A percentile compares a stretch with the other conserved stretches of the same genome.
Evolutionary conservation across 176 grass and related monocot species (phyloP).

Genomic region (Paspalum notatum): DNA sequence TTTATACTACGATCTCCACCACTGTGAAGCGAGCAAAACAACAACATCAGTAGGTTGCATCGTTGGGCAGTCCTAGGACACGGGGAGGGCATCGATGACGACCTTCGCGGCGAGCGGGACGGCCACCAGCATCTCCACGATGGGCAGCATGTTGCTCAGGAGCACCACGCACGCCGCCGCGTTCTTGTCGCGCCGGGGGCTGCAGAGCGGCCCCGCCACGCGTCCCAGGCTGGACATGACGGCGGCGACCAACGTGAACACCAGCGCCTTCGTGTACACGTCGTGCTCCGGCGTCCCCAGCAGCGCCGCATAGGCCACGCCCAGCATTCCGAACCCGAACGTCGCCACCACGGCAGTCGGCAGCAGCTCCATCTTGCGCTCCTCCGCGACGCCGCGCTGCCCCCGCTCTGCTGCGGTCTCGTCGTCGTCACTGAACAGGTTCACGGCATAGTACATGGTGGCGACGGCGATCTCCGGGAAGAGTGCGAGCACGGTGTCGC

Average conservation of each 20-base stretch:
- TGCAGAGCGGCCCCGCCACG: conserved; percentile 36
- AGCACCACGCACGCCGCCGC: conserved; percentile 29
- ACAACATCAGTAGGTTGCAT: no score
- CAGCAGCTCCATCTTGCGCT: conserved; percentile 24
- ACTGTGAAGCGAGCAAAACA: no score
- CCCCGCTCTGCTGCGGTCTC: not conserved
- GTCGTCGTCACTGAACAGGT: not conserved
- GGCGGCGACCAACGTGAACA: conserved; percentile 43
- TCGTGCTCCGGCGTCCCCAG: conserved; percentile 39
- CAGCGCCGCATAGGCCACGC: conserved; percentile 37
- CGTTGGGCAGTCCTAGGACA: not conserved
- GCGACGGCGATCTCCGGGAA: conserved; percentile 41
- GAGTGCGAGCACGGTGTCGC: conserved; percentile 29
- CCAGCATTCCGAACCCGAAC: conserved; percentile 50
- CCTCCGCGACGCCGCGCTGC: not conserved
- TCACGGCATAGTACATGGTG: conserved; percentile 28
- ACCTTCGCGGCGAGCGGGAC: conserved; percentile 38
- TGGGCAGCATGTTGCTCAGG: conserved; percentile 37
- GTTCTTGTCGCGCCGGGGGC: conserved; percentile 23
- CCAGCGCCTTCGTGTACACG: conserved; percentile 39
- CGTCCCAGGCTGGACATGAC: conserved; percentile 32
- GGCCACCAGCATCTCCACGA: conserved; percentile 49
- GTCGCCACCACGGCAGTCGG: conserved; percentile 44
- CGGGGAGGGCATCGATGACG: not conserved
- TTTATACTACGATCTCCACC: no score